Base-by-base conservation (phyloP, 257 asterid genomes). In the Datura wrightii region DNA sequence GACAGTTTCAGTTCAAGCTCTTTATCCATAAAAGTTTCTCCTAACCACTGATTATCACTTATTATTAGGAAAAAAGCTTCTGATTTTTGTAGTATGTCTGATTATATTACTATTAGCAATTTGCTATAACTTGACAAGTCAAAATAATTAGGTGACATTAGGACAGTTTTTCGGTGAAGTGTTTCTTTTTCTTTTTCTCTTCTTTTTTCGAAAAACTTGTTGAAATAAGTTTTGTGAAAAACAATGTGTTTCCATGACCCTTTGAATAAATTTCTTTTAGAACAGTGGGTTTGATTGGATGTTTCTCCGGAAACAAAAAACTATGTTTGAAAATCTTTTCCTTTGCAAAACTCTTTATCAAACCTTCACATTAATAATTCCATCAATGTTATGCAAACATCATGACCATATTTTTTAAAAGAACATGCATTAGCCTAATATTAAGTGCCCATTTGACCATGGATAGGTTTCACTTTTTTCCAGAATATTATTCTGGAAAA, bases 201-300 rank as follows among this genome's bases (percentile, higher is more conserved):
- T 24, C 31, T 24, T 24, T 24, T 24, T 24, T 24, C 9, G 41
- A 65, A 34, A 34, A 65, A 31, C 1, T 34, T 34, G 67, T 65
- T 65, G 44, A 65, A 65, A 31, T 9, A 63, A 11, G 42, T 34
- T 31, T 31, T 65, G 19, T 65, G 19, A 65, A 34, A 48, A 34
- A 65, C 9, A 65, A 34, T 65, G 72, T 65, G 72, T 65, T 34
- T 65, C 13, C 19, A 34, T 65, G 72, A 65, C 19, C 19, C 46
- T 5, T 65, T 65, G 72, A 65, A 65, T 65, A 39, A 13, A 34
- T 11, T 34, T 34, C 13, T 11, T 65, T 1, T 5, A 65, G 72
- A 65, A 65, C 46, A 65, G 15, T 65, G 72, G 42, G 72, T 34
- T 65, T 34, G 44, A 65, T 65, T 34, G 72, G 46, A 65, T 65